phyloP scores from a whole-genome alignment of 2,329 filamentous ascomycete species.

The Colletotrichum orchidophilum region DNA sequence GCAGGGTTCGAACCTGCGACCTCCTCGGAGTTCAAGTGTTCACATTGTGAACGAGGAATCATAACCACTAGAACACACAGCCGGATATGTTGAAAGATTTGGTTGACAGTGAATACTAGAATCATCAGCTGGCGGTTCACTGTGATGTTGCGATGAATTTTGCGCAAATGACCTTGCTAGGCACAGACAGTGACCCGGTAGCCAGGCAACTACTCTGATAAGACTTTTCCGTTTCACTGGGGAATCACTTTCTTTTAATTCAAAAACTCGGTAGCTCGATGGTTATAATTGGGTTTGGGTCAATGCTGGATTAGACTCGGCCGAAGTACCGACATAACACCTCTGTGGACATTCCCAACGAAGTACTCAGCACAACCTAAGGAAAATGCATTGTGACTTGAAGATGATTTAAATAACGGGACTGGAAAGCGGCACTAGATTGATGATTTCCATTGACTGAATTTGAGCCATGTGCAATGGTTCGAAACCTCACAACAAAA shows the following conservation, averaged over 20 bases:
- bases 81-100: neutral
- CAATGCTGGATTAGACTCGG: neutral
- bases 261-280: neutral
- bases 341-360: neutral
- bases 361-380: neutral
- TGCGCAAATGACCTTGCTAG: neutral
- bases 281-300: neutral
- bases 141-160: neutral
- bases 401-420: neutral
- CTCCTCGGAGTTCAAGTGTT: slow-evolving; percentile 21
- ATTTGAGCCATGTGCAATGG: neutral
- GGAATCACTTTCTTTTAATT: neutral
- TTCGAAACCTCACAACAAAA: neutral
- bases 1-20: slow-evolving; percentile 35
- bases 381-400: accelerated
- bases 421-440: accelerated
- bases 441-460: neutral
- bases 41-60: slow-evolving; percentile 30
- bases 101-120: accelerated
- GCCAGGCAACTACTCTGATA: no score
- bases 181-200: neutral
- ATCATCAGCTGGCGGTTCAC: no score
- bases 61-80: slow-evolving; percentile 35
- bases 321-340: neutral
- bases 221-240: neutral